Evolutionary conservation across 768 basidiomycete genomes (phyloP), one percentile per base, ranked within the genome.

Genomic region (Mycena sanguinolenta): DNA sequence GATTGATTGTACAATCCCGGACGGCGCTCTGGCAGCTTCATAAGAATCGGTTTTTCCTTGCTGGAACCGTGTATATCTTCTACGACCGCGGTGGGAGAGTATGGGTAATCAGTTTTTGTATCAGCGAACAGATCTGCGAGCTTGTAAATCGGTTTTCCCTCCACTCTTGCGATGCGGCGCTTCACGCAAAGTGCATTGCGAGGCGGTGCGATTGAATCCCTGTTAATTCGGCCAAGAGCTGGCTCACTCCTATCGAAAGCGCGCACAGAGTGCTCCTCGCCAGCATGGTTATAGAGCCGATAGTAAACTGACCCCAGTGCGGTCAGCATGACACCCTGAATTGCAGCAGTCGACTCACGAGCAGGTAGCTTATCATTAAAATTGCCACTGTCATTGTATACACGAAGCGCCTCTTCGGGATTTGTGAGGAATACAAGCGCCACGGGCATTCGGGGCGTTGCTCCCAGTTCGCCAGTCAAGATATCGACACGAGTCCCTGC

Each of bases 301-400:
- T 68, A 68, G 60, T 68, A 68, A 32, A 68, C 67, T 63, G 52
- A 19, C 19, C 27, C 16, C 21, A 50, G 27, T 30, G n/a, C 23
- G 53, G 17, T 65, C 44, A 60, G 59, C 44, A 42, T 46, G 17
- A 46, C 28, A 23, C 59, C 25, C 34, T 17, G 16, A 42, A 52
- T 42, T 53, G 13, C 10, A 19, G n/a, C n/a, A 44, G 30, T n/a
- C 46, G 10, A 61, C 65, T 49, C 65, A 67, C 65, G 38, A 5
- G 12, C 1, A 38, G 32, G 50, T 39, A 30, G 21, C 21, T 30
- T 21, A 17, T 39, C 27, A 16, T 34, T n/a, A n/a, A 6, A 60
- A 23, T 16, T n/a, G 17, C 34, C 4, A 4, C 28, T 23, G 32
- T 55, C 53, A 63, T 39, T 30, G 44, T 32, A 13, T 17, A 32